Evolutionary conservation across 176 grass and related monocot species (phyloP).

Genomic region (Pharus latifolius): DNA sequence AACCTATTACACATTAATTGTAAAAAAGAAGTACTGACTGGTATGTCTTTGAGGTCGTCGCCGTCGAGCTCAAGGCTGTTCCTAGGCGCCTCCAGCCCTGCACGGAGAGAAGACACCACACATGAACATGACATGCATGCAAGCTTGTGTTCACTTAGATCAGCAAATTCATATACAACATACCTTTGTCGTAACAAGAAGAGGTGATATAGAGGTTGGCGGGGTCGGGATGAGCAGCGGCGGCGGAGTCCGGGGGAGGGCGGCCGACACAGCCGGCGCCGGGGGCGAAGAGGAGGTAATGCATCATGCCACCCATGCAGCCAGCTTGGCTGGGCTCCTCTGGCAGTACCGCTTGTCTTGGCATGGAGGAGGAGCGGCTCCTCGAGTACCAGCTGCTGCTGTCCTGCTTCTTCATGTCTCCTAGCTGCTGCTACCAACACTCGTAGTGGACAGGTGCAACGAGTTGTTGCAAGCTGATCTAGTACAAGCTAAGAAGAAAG

Average conservation of each 20-base stretch:
- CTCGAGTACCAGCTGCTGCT: constrained; percentile 35
- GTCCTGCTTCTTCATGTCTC: constrained; percentile 31
- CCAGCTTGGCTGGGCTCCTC: constrained; percentile 19
- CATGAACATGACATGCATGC: too few species aligned
- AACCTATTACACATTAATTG: too few species aligned
- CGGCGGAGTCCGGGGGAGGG: neutral
- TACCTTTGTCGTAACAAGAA: neutral
- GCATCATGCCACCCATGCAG: constrained; percentile 89
- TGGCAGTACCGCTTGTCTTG: neutral
- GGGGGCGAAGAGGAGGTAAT: constrained; percentile 68
- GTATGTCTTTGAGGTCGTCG: constrained; percentile 39
- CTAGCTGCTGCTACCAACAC: neutral
- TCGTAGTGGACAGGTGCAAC: neutral
- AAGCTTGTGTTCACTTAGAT: too few species aligned
- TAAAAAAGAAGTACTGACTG: constrained; percentile 7
- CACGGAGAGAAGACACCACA: too few species aligned
- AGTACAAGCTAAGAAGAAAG: neutral
- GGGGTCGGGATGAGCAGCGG: neutral
- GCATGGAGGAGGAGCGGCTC: constrained; percentile 13
- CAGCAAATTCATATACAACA: too few species aligned
- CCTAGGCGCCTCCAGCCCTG: constrained; percentile 67
- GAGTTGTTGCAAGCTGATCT: neutral
- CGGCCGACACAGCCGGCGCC: constrained; percentile 36
- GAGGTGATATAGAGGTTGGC: neutral
- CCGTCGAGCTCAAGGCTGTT: constrained; percentile 77